Conservation (phyloP, 129 eudicot genomes). For the Chrysanthemum seticuspe region DNA sequence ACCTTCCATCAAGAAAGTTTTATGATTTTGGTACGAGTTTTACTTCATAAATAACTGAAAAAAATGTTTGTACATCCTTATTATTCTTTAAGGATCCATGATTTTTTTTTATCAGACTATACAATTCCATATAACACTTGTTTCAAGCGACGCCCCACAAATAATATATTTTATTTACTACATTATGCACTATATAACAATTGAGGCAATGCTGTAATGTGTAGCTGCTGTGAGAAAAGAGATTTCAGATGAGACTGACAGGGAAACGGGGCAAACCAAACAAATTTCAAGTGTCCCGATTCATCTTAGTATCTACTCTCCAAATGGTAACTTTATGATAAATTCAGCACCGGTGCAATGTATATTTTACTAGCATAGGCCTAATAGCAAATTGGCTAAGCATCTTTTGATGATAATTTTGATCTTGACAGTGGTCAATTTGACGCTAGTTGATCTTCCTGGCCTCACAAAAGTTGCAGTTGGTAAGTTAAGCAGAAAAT, state of each 20-base stretch:
- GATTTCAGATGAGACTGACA: conserved; percentile 49
- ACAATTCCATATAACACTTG: background rate
- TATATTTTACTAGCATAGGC: background rate
- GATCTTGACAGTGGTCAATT: conserved; percentile 45
- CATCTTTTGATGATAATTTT: background rate
- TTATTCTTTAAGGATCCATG: background rate
- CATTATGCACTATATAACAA: background rate
- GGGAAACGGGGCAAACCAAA: conserved; percentile 49
- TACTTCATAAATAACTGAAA: background rate
- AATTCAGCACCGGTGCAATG: background rate
- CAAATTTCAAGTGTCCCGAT: conserved; percentile 55
- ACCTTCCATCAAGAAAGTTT: conserved; percentile 47
- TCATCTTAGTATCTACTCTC: conserved; percentile 53
- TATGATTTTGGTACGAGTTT: conserved; percentile 47
- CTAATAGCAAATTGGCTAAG: background rate
- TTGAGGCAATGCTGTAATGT: background rate
- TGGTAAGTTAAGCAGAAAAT: conserved; percentile 34
- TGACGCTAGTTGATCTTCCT: conserved; percentile 56
- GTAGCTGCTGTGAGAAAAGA: conserved; percentile 49
- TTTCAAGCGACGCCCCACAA: too few species aligned
- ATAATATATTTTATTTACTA: too few species aligned
- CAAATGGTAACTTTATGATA: conserved; percentile 38
- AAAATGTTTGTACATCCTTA: background rate
- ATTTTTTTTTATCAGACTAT: background rate
- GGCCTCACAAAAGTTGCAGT: conserved; percentile 62